These are phyloP conservation scores for Misopates orontium DNA, from an alignment of 257 asterid genomes.

Conservation along the genomic window DNA sequence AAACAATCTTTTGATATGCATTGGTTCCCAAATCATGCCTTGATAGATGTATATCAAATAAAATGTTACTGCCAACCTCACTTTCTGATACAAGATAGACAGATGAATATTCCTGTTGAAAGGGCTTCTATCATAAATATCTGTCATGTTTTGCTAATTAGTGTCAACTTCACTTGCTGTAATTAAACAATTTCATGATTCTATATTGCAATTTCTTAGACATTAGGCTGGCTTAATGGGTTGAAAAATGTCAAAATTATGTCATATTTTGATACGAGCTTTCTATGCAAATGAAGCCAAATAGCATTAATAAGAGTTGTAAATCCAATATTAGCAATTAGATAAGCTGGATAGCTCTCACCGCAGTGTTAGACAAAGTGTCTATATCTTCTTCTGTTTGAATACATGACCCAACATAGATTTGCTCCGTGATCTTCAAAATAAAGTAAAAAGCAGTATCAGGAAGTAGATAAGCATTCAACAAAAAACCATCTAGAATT, in stretches of 20 bases:
- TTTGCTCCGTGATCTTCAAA: constrained; percentile 91
- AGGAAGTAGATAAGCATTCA: constrained; percentile 16
- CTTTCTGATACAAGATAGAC: not conserved
- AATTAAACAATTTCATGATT: not conserved
- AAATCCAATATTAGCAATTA: constrained; percentile 16
- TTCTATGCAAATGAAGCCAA: constrained; percentile 17
- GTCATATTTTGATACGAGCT: not conserved
- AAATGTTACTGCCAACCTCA: no score
- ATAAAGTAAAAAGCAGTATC: constrained; percentile 27
- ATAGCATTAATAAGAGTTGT: constrained; percentile 3
- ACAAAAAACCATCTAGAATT: constrained; percentile 17
- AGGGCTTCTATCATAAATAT: not conserved
- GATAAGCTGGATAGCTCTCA: constrained; percentile 39
- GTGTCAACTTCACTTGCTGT: not conserved
- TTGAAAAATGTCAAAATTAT: not conserved
- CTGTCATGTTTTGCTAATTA: not conserved
- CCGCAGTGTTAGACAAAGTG: constrained; percentile 61
- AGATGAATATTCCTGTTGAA: not conserved
- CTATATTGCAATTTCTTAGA: not conserved
- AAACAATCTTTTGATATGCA: no score
- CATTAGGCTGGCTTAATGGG: not conserved
- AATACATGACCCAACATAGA: constrained; percentile 90
- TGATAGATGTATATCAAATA: no score
- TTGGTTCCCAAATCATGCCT: no score
- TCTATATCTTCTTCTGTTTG: constrained; percentile 78